Percentiles rank a stretch among this genome's conserved stretches.
These are phyloP conservation scores for Gastrodia elata DNA, from an alignment of 106 monocot genomes.

Conservation along the genomic window DNA sequence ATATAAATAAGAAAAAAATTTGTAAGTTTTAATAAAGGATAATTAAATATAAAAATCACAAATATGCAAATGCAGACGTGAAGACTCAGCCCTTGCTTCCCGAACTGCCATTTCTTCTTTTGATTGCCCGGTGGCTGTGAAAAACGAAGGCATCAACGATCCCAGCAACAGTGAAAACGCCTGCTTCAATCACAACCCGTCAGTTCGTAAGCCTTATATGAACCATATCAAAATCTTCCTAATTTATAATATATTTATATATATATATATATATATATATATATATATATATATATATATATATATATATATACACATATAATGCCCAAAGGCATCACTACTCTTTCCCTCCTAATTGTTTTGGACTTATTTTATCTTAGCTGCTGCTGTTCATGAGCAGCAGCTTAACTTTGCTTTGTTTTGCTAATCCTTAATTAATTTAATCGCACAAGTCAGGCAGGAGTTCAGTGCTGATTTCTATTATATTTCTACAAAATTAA, in stretches of 20 bases:
- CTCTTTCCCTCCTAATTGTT: too few relatives aligned
- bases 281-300: too few relatives aligned
- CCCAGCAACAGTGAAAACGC: constrained; percentile 84
- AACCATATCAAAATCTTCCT: too few relatives aligned
- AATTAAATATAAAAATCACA: background rate
- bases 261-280: too few relatives aligned
- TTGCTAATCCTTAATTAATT: too few relatives aligned
- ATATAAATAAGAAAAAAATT: background rate
- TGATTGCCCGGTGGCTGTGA: constrained; percentile 76
- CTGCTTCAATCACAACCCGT: constrained; percentile 22
- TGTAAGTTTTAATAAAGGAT: background rate
- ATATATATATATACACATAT: too few relatives aligned
- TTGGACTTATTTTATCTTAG: too few relatives aligned
- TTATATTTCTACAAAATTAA: background rate
- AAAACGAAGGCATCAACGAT: constrained; percentile 81
- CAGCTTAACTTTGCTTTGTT: too few relatives aligned
- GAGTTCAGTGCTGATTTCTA: background rate
- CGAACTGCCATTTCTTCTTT: constrained; percentile 83
- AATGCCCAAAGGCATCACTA: too few relatives aligned
- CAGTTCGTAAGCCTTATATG: too few relatives aligned
- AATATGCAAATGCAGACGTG: background rate
- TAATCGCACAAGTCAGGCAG: background rate
- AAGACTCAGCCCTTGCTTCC: constrained; percentile 48
- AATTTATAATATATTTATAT: too few relatives aligned
- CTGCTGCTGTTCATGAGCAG: too few relatives aligned